Base-by-base conservation (phyloP, 1,284 basidiomycete species). In the Fomitopsis schrenkii region DNA sequence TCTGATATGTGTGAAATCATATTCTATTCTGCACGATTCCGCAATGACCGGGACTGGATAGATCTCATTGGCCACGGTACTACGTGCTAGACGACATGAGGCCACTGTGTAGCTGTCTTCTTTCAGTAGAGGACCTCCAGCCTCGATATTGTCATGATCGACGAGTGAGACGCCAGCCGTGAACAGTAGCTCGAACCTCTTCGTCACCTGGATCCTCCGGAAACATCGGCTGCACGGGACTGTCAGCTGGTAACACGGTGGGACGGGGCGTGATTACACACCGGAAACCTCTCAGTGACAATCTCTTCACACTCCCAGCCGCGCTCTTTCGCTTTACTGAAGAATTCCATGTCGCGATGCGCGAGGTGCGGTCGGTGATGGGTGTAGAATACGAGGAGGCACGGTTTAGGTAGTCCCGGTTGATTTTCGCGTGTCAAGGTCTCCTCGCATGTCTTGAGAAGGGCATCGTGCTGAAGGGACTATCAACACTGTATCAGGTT, bases 311-410 rank as follows among this genome's bases (percentile, higher is more conserved):
- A 93, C 2, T 64, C 71, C 95, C 95, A 98, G 0, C 92, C 92
- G 17, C 77, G 74, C 30, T 77, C 74, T 48, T 77, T 70, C 0
- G 94, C 93, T 68, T 87, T 83, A 0, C 72, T 69, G 70, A 98
- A 94, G 75, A 98, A 98, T 5, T 83, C 82, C 79, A 95, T 85
- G 71, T 98, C 94, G 26, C 89, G 86, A 60, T 93, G 81, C 0
- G 92, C 93, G 17, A 96, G 85, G 68, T 89, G 90, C 0, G 94
- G 95, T 0, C 93, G 82, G 70, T 98, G 97, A 66, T 98, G 96
- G 0, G 91, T 92, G 74, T 93, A 97, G 76, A 98, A 98, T 2
- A 97, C 93, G 2, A 98, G 84, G 2, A 94, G 82, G 57, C 80
- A 83, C 0, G 91, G 86, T 1, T 71, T 69, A 4, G 35, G 35